phyloP scores from a whole-genome alignment of 2,329 filamentous ascomycete genomes.

The Coniochaeta sp. region DNA sequence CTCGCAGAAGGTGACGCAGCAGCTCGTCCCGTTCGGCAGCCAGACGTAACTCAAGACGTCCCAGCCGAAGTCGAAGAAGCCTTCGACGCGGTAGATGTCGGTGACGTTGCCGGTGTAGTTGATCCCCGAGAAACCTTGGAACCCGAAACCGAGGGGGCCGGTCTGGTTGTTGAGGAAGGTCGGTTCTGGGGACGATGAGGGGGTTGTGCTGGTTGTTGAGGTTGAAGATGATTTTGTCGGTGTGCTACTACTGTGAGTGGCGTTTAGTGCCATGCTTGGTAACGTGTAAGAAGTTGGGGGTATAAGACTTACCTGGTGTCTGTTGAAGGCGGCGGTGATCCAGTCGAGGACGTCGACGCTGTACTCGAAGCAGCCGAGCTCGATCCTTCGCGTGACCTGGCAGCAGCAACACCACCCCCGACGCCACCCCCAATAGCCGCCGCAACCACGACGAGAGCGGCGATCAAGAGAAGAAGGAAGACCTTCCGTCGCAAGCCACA shows the following conservation, averaged over 20 bases:
- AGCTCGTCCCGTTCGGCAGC: slow-evolving; percentile 14
- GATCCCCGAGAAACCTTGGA: slow-evolving; percentile 22
- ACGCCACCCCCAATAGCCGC: slow-evolving; percentile 17
- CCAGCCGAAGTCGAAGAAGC: slow-evolving; percentile 15
- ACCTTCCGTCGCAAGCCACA: slow-evolving; percentile 14
- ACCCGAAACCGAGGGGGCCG: slow-evolving; percentile 14
- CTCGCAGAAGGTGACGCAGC: slow-evolving; percentile 21
- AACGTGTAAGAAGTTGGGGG: no score
- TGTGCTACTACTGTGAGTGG: background rate
- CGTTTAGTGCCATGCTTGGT: background rate
- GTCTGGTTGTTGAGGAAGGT: slow-evolving; percentile 17
- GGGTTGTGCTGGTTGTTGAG: slow-evolving; percentile 4
- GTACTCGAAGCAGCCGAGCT: slow-evolving; percentile 2
- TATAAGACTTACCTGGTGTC: background rate
- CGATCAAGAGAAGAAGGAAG: slow-evolving; percentile 13
- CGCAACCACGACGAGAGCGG: slow-evolving; percentile 12
- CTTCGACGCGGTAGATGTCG: slow-evolving; percentile 15
- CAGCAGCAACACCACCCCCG: slow-evolving; percentile 11
- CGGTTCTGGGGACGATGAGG: slow-evolving; percentile 3
- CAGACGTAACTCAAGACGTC: slow-evolving; percentile 17
- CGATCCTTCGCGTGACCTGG: slow-evolving; percentile 4
- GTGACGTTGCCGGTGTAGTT: slow-evolving; percentile 18
- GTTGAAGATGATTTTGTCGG: background rate
- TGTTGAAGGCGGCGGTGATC: background rate
- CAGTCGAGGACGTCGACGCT: background rate